Evolutionary conservation across 2,329 filamentous ascomycete genomes (phyloP).

Genomic region (Dactylellina parvicollis): DNA sequence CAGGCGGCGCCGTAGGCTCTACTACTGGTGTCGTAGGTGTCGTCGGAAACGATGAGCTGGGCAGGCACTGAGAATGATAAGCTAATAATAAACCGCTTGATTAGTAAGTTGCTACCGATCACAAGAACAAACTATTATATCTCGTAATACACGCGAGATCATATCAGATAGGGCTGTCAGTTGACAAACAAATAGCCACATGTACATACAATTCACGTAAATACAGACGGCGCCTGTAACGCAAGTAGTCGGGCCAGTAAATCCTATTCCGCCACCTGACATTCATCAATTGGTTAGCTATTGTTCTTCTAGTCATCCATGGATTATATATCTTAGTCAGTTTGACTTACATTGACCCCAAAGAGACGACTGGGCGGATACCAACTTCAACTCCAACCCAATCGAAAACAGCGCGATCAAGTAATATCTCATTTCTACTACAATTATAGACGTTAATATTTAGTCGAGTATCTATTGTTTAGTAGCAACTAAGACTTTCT

Average conservation of each 20-base stretch:
- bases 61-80: slow-evolving; percentile 13
- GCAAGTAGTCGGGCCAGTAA: slow-evolving; percentile 6
- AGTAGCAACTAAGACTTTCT: neutral
- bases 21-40: neutral
- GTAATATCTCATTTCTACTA: slow-evolving; percentile 1
- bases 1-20: slow-evolving; percentile 17
- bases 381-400: neutral
- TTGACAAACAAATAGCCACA: neutral
- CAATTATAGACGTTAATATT: neutral
- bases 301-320: neutral
- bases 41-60: neutral
- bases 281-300: neutral
- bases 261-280: slow-evolving; percentile 13
- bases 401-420: neutral
- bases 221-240: slow-evolving; percentile 8
- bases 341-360: slow-evolving; percentile 22
- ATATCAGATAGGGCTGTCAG: neutral
- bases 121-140: neutral
- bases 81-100: neutral
- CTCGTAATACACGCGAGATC: neutral
- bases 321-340: neutral
- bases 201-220: slow-evolving; percentile 2
- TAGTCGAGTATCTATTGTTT: neutral
- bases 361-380: neutral
- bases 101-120: neutral